Evolutionary conservation across 225 moss, liverwort and hornwort genomes (phyloP), one percentile per base, ranked within the genome.

Genomic region (Sphagnum contortum): DNA sequence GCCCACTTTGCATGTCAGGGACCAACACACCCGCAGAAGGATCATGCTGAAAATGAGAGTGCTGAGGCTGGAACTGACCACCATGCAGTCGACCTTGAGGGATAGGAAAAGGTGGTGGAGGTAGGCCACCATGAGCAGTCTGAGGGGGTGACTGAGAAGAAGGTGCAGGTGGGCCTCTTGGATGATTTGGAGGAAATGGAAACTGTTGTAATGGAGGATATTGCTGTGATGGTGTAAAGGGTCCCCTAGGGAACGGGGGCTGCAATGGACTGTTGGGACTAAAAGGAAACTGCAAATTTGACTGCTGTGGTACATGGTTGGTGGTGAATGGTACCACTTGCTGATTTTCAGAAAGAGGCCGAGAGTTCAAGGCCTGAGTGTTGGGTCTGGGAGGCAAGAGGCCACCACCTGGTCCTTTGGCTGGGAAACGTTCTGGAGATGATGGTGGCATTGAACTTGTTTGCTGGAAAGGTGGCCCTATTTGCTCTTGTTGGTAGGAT

Each of bases 1-100:
- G 73, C 63, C 83, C 87, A 75, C 72, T 55, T 48, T 47, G 71
- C 59, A 55, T 73, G 64, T 78, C 84, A 45, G 45, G 58, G 1
- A 73, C 59, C 64, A 84, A 65, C 48, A 68, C 71, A 62, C 62
- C 73, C 60, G 51, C 55, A 60, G 71, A 69, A 65, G 69, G 48
- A 59, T 81, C 81, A 60, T 77, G 76, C 65, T 68, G 85, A 64
- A 74, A 64, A 58, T 64, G 64, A 74, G 80, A 66, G 62, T 62
- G 60, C 68, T 80, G 74, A 9, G 78, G 57, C 66, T 81, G 75
- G 68, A 83, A 94, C 70, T 75, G 90, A 65, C 73, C 86, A 69
- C 82, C 87, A 71, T 72, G 81, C 68, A 67, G 69, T 59, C 86
- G 91, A 59, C 80, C 75, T 71, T 87, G 85, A 62, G 76, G 47